Evolutionary conservation across 176 grass and related monocot species (phyloP), one percentile per base, ranked within the genome.

Genomic region (Carex littledalei): DNA sequence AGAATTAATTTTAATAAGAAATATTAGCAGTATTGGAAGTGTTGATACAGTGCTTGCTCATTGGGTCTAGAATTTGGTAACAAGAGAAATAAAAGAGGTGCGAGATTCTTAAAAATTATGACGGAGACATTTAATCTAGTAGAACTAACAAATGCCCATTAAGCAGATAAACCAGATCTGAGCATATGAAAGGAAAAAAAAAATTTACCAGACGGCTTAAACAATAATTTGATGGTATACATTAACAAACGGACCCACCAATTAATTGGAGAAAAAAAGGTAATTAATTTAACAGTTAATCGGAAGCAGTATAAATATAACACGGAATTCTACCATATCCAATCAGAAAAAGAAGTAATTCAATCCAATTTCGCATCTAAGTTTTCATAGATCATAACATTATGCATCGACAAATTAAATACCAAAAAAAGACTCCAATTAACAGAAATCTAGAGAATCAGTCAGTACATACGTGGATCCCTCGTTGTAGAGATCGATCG

Each of bases 401-500:
- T 8, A 52, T n/a, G 20, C 32, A n/a, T 13, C 52, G 56, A 26
- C 29, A 34, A 79, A 85, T 60, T 15, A 49, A 16, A 79, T 69
- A 35, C 34, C 55, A 63, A 66, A 79, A 67, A 15, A 70, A 50
- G 37, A n/a, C 31, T 79, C 21, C n/a, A 29, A 11, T 11, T 11
- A 22, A 50, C 8, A 71, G 34, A 82, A 67, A 67, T 35, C 37
- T 79, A 86, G 29, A 52, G 66, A 14, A 37, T 35, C 1, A 34
- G 56, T 43, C 1, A 17, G 43, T 12, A 87, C 90, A 88, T 22
- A 99, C 96, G 88, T 89, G 71, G 93, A 94, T 94, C 96, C 96
- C 84, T 99, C 86, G 88, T 99, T 99, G 91, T 95, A 99, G 87
- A 99, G 87, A 71, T 99, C 93, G 83, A 99, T 85, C 85, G 93